Evolutionary conservation across 2,329 filamentous ascomycete species (phyloP), one percentile per base, ranked within the genome.

Genomic region (Arthroderma uncinatum): DNA sequence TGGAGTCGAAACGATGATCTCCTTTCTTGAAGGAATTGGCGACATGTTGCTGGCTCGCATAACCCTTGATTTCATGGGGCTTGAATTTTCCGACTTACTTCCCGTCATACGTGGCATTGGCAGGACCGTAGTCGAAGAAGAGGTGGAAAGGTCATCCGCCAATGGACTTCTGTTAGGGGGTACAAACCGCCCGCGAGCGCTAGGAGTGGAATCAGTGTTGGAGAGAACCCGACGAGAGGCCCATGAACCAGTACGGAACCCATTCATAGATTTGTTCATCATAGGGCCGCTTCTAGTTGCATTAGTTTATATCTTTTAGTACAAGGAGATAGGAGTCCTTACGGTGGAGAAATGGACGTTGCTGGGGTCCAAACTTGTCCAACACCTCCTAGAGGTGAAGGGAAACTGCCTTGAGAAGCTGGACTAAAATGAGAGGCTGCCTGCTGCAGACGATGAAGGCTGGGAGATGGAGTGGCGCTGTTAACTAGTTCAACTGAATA

Each of bases 321-420:
- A 30, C 9, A 53, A 4, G 56, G 53, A 55, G 37, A 57, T 47
- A 48, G 39, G 37, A 56, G 57, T 53, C 70, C 73, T 67, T 71
- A 76, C 74, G 72, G 70, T 61, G 74, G 74, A 54, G 74, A 76
- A 57, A 76, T 74, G 14, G 74, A 75, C 54, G 74, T 75, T 57
- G 73, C 74, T 21, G 74, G 74, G 58, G 74, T 77, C 72, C 73
- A 77, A 58, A 68, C 67, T 53, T 70, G 66, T 57, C 69, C 71
- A 36, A 70, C 66, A 48, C 50, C 33, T 14, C 70, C 73, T 55
- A 68, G 67, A 47, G 74, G 73, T 55, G 74, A 76, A 44, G 70
- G 66, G 62, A 70, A 74, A 63, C 71, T 76, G 47, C 68, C 65
- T 61, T 73, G 71, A 25, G 73, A 74, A 34, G 62, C 68, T 30